A percentile compares a stretch with the other conserved stretches of the same genome.
Evolutionary conservation across 768 basidiomycete genomes (phyloP).

Genomic region (Mycena vulgaris): DNA sequence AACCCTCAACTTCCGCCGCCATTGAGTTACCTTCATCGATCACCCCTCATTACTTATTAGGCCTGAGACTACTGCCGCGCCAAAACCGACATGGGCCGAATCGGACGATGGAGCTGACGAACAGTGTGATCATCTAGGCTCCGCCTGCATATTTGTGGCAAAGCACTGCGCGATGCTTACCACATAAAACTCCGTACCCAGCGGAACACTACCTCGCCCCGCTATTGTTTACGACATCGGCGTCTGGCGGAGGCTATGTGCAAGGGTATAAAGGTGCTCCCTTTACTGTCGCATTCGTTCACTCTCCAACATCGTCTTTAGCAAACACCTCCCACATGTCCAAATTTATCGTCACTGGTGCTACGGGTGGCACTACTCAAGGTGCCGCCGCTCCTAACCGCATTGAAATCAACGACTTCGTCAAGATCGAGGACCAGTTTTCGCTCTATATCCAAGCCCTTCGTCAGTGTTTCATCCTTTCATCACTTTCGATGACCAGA

Average conservation of each 20-base stretch:
- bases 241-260: constrained; percentile 4
- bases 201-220: no score
- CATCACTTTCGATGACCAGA: background rate
- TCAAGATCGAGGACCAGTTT: constrained; percentile 61
- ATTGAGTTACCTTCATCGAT: no score
- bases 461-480: constrained; percentile 51
- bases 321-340: constrained; percentile 26
- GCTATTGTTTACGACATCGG: background rate
- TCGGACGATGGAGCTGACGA: no score
- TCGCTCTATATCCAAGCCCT: constrained; percentile 68
- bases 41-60: no score
- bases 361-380: constrained; percentile 32
- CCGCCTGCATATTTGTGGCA: no score
- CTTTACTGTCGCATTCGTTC: background rate
- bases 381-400: constrained; percentile 50
- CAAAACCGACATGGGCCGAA: no score
- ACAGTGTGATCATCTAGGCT: no score
- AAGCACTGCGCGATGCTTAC: no score
- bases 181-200: no score
- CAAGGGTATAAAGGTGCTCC: background rate
- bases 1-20: no score
- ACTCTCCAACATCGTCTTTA: background rate
- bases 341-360: constrained; percentile 39
- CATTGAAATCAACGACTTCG: constrained; percentile 60
- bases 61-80: no score